phyloP scores from a whole-genome alignment of 371 early-diverging fungal species.

The Rhizopus stolonifer region DNA sequence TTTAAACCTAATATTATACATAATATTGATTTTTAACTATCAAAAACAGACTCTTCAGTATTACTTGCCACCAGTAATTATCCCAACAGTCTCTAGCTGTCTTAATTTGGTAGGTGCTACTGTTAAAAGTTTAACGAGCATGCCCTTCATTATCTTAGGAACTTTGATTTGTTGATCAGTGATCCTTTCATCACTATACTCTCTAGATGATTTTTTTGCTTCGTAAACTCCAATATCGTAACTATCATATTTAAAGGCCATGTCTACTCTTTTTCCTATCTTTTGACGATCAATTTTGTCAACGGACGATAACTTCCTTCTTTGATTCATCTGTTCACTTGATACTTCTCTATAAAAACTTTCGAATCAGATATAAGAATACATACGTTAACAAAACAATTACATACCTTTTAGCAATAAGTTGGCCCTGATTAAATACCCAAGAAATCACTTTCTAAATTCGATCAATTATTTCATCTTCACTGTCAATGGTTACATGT shows the following conservation, averaged over 20 bases:
- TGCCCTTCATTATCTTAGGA: constrained; percentile 15
- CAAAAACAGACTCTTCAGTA: neutral
- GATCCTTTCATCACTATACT: constrained; percentile 1
- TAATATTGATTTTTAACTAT: neutral
- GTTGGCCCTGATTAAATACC: too few species aligned
- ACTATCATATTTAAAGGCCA: neutral
- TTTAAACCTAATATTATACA: neutral
- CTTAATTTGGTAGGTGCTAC: neutral
- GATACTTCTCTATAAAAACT: neutral
- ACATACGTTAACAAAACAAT: too few species aligned
- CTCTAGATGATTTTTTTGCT: constrained; percentile 1
- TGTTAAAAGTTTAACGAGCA: neutral
- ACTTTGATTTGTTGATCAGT: constrained; percentile 3
- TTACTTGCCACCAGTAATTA: neutral
- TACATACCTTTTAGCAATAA: too few species aligned
- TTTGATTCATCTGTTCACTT: constrained; percentile 1
- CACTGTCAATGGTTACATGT: too few species aligned
- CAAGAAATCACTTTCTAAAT: too few species aligned
- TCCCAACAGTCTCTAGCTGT: constrained; percentile 4
- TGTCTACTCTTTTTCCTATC: neutral
- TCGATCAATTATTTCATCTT: too few species aligned
- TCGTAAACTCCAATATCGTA: constrained; percentile 1
- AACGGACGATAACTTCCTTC: constrained; percentile 1
- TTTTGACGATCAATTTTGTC: neutral
- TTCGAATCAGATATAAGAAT: too few species aligned